phyloP scores from a whole-genome alignment of 225 moss, liverwort and hornwort species.

The Ulota crispa region DNA sequence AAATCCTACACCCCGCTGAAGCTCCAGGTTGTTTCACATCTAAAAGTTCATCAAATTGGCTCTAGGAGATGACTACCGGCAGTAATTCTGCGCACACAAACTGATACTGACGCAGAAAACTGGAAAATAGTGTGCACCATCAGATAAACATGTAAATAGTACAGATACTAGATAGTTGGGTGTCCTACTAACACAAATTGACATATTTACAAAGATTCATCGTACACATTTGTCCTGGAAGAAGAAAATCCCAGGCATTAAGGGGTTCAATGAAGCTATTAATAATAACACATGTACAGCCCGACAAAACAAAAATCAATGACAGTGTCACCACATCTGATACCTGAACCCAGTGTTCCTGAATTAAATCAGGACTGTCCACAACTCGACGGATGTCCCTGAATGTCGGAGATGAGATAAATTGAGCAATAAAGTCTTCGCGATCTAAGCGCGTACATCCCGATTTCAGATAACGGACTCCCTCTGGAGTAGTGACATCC shows the following conservation, averaged over 20 bases:
- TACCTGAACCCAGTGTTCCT: conserved; percentile 89
- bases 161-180: background rate
- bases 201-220: conserved; percentile 2
- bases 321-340: conserved; percentile 9
- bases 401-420: conserved; percentile 62
- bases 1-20: conserved; percentile 3
- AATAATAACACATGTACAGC: background rate
- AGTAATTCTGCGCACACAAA: background rate
- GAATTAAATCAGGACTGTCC: conserved; percentile 52
- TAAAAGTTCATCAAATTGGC: conserved; percentile 3
- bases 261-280: background rate
- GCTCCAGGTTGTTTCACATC: background rate
- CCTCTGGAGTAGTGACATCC: conserved; percentile 83
- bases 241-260: background rate
- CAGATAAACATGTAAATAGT: background rate
- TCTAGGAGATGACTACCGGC: background rate
- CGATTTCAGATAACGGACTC: conserved; percentile 59
- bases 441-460: conserved; percentile 56
- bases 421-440: conserved; percentile 66
- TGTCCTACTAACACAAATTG: background rate
- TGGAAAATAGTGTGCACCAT: background rate
- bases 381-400: conserved; percentile 77
- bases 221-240: background rate
- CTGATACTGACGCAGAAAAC: background rate
- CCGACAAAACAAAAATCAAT: background rate